These are phyloP conservation scores for Cokeromyces recurvatus DNA, from an alignment of 371 early-diverging fungal species.

Conservation along the genomic window DNA sequence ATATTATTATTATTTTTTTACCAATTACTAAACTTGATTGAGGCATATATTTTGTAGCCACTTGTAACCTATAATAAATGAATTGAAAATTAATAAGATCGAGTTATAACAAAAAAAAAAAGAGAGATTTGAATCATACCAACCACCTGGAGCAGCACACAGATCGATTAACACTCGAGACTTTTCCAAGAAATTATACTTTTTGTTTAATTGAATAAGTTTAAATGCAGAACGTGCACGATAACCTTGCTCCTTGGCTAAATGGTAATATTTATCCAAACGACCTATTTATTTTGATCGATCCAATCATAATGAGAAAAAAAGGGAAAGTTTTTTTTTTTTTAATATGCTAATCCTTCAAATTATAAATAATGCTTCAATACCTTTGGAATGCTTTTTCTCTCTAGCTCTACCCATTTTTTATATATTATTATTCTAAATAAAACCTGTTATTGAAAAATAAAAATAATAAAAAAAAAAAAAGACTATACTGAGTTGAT, in stretches of 20 bases:
- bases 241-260: constrained; percentile 99
- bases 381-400: constrained; percentile 48
- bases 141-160: constrained; percentile 99
- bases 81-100: background rate
- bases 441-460: too few relatives aligned
- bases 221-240: constrained; percentile 99
- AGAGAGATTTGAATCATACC: constrained; percentile 49
- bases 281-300: constrained; percentile 57
- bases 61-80: constrained; percentile 72
- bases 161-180: constrained; percentile 95
- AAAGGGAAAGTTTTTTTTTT: background rate
- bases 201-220: constrained; percentile 99
- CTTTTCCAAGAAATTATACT: constrained; percentile 94
- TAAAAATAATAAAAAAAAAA: too few relatives aligned
- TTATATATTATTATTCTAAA: background rate
- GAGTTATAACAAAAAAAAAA: background rate
- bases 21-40: constrained; percentile 87
- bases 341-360: background rate
- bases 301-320: background rate
- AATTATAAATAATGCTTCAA: background rate
- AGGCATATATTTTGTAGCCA: constrained; percentile 97
- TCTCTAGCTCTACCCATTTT: constrained; percentile 45
- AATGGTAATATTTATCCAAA: constrained; percentile 99
- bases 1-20: too few relatives aligned
- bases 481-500: too few relatives aligned